Conservation (phyloP, 352 stramenopile genomes). For the Globisporangium abappressorium region DNA sequence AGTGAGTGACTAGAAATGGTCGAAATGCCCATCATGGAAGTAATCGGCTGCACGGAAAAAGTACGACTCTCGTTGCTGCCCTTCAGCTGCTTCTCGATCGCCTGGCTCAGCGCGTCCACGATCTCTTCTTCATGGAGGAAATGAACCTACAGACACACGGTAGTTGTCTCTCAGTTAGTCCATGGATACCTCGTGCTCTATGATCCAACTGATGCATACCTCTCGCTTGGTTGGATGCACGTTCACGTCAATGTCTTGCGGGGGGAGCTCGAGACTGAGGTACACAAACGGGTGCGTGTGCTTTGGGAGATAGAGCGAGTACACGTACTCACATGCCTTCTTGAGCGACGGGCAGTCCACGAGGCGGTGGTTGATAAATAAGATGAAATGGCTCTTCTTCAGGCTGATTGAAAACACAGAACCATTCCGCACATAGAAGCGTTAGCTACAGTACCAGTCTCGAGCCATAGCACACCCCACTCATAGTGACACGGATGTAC, state of each 20-base stretch:
- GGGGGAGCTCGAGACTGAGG: constrained; percentile 93
- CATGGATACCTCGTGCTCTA: not conserved
- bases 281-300: constrained; percentile 97
- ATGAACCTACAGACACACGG: constrained; percentile 68
- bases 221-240: constrained; percentile 99
- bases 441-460: constrained; percentile 6
- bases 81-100: constrained; percentile 79
- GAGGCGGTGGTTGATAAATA: constrained; percentile 98
- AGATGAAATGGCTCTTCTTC: constrained; percentile 84
- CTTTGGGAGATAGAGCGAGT: constrained; percentile 92
- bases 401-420: constrained; percentile 32
- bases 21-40: constrained; percentile 42
- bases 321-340: constrained; percentile 93
- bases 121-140: constrained; percentile 96
- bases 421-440: not conserved
- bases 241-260: constrained; percentile 97
- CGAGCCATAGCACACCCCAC: not conserved
- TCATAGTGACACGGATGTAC: not conserved
- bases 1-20: constrained; percentile 14
- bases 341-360: constrained; percentile 93
- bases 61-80: constrained; percentile 88
- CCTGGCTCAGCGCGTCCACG: constrained; percentile 71
- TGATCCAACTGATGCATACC: constrained; percentile 6
- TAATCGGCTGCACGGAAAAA: constrained; percentile 89
- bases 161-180: not conserved